phyloP scores from a whole-genome alignment of 2,329 filamentous ascomycete genomes.

The Ophiostoma piceae region DNA sequence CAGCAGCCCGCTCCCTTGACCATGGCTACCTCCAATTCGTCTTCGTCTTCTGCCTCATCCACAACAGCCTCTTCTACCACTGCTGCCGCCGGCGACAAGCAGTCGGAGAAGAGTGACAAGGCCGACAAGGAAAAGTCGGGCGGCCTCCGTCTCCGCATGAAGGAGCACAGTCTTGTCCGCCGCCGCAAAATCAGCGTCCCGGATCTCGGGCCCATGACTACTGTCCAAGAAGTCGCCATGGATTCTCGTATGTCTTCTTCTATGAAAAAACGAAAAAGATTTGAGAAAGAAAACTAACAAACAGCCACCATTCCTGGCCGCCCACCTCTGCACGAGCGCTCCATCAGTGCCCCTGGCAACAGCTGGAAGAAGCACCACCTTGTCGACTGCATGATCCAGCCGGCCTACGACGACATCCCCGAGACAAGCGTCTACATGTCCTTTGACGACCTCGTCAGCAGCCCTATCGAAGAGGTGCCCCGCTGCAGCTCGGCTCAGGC shows the following conservation, averaged over 20 bases:
- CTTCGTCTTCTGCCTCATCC: background rate
- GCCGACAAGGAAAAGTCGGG: background rate
- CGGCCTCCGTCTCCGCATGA: slow-evolving; percentile 45
- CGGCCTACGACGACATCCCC: slow-evolving; percentile 34
- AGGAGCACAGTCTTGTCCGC: slow-evolving; percentile 52
- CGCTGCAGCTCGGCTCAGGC: slow-evolving; percentile 28
- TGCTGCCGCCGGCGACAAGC: slow-evolving; percentile 8
- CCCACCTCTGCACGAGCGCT: slow-evolving; percentile 59
- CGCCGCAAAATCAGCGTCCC: slow-evolving; percentile 60
- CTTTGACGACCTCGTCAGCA: slow-evolving; percentile 29
- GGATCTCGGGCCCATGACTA: slow-evolving; percentile 63
- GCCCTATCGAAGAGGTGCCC: slow-evolving; percentile 26
- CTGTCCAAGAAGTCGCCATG: slow-evolving; percentile 62
- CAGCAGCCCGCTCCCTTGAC: slow-evolving; percentile 28
- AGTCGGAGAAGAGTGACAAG: slow-evolving; percentile 1
- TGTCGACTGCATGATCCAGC: slow-evolving; percentile 36
- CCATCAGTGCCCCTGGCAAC: slow-evolving; percentile 55
- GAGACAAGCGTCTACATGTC: slow-evolving; percentile 28
- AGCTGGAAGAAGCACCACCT: slow-evolving; percentile 45
- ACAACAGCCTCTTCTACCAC: background rate
- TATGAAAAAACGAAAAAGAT: too few species aligned
- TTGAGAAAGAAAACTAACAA: slow-evolving; percentile 6
- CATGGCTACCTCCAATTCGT: background rate
- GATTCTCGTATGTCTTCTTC: slow-evolving; percentile 56
- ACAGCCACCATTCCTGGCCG: slow-evolving; percentile 63